These are phyloP conservation scores for Rhodotorula sp. DNA, from an alignment of 1,284 basidiomycete species.

Conservation along the genomic window DNA sequence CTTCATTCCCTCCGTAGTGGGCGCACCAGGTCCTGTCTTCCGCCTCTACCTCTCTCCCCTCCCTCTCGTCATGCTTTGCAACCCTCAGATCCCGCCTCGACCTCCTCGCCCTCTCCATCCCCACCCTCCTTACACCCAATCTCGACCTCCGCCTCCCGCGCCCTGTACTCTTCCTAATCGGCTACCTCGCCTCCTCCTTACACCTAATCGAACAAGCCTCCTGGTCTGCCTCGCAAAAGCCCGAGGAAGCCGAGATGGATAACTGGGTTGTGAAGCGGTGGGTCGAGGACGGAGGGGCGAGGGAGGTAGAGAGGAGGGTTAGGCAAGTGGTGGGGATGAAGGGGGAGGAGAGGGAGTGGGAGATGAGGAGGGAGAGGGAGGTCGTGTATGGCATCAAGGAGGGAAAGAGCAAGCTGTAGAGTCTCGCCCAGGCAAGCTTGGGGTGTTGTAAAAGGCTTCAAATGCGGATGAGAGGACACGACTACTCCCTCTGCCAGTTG, in stretches of 20 bases:
- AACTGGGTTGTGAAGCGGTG: conserved; percentile 56
- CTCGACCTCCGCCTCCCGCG: conserved; percentile 56
- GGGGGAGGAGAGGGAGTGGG: conserved; percentile 32
- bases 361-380: conserved; percentile 50
- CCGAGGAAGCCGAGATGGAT: conserved; percentile 56
- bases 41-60: conserved; percentile 48
- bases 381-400: conserved; percentile 45
- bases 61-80: conserved; percentile 37
- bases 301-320: conserved; percentile 50
- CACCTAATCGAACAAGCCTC: conserved; percentile 65
- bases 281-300: conserved; percentile 53
- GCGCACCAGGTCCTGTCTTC: conserved; percentile 54
- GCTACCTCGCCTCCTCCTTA: conserved; percentile 56
- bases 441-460: neutral
- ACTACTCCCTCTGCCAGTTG: conserved; percentile 15
- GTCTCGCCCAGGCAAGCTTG: too few species aligned
- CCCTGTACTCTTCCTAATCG: conserved; percentile 60
- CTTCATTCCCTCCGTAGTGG: conserved; percentile 55
- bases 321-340: conserved; percentile 1
- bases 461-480: neutral
- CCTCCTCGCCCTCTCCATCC: conserved; percentile 3
- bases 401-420: conserved; percentile 9
- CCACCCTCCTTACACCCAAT: conserved; percentile 49
- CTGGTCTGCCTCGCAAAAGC: conserved; percentile 56
- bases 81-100: conserved; percentile 1